Evolutionary conservation across 805 yeast genomes (phyloP).

Genomic region (Pichia scutulata): DNA sequence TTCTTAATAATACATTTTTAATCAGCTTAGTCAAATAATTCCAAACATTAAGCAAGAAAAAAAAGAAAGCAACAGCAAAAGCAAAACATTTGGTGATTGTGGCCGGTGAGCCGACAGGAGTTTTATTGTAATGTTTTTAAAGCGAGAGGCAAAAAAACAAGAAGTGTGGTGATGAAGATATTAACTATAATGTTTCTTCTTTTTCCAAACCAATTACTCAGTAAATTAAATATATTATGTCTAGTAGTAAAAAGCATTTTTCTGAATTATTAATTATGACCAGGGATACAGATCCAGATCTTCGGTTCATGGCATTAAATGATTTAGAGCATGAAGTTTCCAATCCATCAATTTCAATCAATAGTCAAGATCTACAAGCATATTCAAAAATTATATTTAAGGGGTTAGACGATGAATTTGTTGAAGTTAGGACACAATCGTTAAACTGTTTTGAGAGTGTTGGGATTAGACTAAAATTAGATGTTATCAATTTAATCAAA

Average conservation of each 20-base stretch:
- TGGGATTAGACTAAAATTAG: slow-evolving; percentile 27
- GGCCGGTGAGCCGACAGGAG: neutral
- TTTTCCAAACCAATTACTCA: too few species aligned
- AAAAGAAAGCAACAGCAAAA: too few species aligned
- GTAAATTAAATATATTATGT: neutral
- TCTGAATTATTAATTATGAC: slow-evolving; percentile 35
- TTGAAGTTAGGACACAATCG: slow-evolving; percentile 72
- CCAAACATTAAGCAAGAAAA: neutral
- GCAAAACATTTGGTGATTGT: neutral
- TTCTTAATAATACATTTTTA: neutral
- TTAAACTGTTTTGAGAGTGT: slow-evolving; percentile 41
- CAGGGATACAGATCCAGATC: slow-evolving; percentile 68
- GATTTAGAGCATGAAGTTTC: slow-evolving; percentile 47
- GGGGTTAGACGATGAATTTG: slow-evolving; percentile 48
- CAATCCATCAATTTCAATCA: slow-evolving; percentile 29
- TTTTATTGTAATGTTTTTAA: too few species aligned
- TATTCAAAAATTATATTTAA: slow-evolving; percentile 21
- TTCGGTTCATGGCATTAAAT: slow-evolving; percentile 77
- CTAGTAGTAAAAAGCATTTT: slow-evolving; percentile 14
- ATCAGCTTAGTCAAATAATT: neutral
- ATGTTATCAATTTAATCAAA: slow-evolving; percentile 27
- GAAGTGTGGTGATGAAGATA: too few species aligned
- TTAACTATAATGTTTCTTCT: too few species aligned
- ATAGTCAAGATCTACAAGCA: slow-evolving; percentile 26
- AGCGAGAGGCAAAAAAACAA: neutral